A percentile compares a stretch with the other conserved stretches of the same genome.
Evolutionary conservation across 2,329 filamentous ascomycete species (phyloP).

Genomic region (Cladosporium sp.): DNA sequence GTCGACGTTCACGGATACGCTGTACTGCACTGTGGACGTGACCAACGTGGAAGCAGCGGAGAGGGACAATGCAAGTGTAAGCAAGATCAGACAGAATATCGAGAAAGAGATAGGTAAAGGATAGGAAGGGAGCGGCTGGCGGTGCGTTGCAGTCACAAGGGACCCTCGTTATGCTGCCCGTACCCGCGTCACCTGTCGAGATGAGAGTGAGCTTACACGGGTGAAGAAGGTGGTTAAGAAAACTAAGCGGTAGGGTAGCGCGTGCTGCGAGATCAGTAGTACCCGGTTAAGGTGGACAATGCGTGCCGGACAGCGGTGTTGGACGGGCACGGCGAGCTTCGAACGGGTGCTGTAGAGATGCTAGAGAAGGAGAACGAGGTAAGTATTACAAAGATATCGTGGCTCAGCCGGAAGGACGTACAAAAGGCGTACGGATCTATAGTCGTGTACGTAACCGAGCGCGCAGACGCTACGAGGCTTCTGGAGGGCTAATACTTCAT

Average conservation of each 20-base stretch:
- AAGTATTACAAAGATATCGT: slow-evolving; percentile 15
- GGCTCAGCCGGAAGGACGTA: slow-evolving; percentile 19
- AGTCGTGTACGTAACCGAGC: slow-evolving; percentile 18
- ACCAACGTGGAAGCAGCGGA: slow-evolving; percentile 20
- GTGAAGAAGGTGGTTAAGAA: slow-evolving; percentile 17
- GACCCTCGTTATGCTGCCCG: slow-evolving; percentile 13
- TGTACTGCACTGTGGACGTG: slow-evolving; percentile 20
- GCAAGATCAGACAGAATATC: slow-evolving; percentile 10
- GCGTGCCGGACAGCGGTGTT: slow-evolving; percentile 16
- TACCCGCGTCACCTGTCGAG: slow-evolving; percentile 10
- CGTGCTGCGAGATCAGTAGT: slow-evolving; percentile 19
- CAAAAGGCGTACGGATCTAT: slow-evolving; percentile 20
- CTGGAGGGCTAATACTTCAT: slow-evolving; percentile 8
- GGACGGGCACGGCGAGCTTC: slow-evolving; percentile 9
- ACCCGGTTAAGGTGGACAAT: slow-evolving; percentile 20
- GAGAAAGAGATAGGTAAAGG: slow-evolving; percentile 18
- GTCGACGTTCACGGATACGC: slow-evolving; percentile 11
- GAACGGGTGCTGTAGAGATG: slow-evolving; percentile 1
- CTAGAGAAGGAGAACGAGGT: slow-evolving; percentile 20
- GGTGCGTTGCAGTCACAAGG: slow-evolving; percentile 20
- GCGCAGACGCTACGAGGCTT: slow-evolving; percentile 6
- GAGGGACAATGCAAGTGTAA: slow-evolving; percentile 9
- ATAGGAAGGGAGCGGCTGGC: slow-evolving; percentile 4
- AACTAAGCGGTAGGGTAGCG: neutral
- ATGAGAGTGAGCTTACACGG: slow-evolving; percentile 3